Evolutionary conservation across 441 rosid genomes (phyloP), one percentile per base, ranked within the genome.

Genomic region (Erysimum cheiri): DNA sequence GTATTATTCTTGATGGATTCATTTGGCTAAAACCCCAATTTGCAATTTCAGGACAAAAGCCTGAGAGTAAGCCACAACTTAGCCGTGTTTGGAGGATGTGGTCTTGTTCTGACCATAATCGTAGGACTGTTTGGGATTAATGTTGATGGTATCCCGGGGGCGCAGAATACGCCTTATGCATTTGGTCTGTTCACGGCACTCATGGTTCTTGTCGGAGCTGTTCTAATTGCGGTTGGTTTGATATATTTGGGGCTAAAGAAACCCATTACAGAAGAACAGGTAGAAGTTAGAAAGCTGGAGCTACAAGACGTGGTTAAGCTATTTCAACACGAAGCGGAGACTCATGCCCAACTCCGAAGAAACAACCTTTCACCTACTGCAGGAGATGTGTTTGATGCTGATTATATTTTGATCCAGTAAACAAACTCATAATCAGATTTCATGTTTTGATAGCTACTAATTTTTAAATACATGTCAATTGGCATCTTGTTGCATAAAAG

Each of bases 251-350:
- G 98, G 19, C 73, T 90, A 6, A 95, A 82, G 71, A 60, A 79
- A 24, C 99, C 99, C 0, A 47, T 88, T 57, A 81, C 83, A 0
- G 85, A 90, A 57, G 85, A 83, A 77, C 85, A 79, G 78, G 93
- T 92, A 11, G 78, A 88, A 72, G 84, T 87, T 49, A 85, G 88
- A 73, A 88, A 85, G 82, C 57, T 88, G 79, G 98, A 95, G 78
- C 78, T 95, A 57, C 88, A 90, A 75, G 89, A 90, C 57, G 72
- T 95, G 61, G 98, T 95, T 8, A 92, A 86, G 83, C 82, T 81
- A 85, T 90, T 95, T 78, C 97, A 95, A 82, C 96, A 87, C 19
- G 99, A 95, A 73, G 99, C 98, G 14, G 99, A 95, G 85, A 83
- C 88, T 31, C 99, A 95, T 73, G 99, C 93, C 19, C 99, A 92